phyloP scores from a whole-genome alignment of 2,329 filamentous ascomycete genomes.

The Cercospora citrullina region DNA sequence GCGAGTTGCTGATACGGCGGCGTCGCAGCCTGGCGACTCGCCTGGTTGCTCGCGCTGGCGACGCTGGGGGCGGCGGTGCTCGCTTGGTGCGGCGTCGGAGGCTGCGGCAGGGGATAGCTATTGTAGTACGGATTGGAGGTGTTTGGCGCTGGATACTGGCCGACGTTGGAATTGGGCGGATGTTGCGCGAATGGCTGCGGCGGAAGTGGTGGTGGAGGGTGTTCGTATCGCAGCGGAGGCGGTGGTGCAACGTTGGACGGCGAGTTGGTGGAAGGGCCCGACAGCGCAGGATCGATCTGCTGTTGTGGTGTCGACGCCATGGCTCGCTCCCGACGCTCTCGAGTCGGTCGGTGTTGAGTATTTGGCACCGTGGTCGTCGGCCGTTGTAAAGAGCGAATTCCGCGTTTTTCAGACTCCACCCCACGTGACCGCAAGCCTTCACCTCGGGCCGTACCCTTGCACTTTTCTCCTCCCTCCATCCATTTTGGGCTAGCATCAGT shows the following conservation, averaged over 20 bases:
- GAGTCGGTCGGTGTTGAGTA: conserved; percentile 5
- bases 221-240: background rate
- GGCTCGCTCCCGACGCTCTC: background rate
- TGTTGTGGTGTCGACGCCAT: conserved; percentile 1
- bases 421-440: background rate
- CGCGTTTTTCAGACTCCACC: background rate
- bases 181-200: conserved; percentile 7
- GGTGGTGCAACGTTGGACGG: conserved; percentile 1
- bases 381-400: background rate
- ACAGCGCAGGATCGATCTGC: conserved; percentile 1
- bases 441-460: background rate
- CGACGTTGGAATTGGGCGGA: conserved; percentile 5
- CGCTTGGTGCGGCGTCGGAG: conserved; percentile 21
- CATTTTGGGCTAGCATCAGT: background rate
- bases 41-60: conserved; percentile 30
- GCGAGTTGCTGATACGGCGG: conserved; percentile 10
- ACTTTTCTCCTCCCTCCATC: background rate
- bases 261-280: background rate
- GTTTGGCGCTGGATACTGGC: conserved; percentile 10
- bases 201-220: background rate
- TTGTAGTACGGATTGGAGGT: conserved; percentile 31
- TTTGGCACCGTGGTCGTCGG: conserved; percentile 5
- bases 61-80: conserved; percentile 20
- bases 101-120: conserved; percentile 24
- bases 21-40: conserved; percentile 24